Evolutionary conservation across 495 filamentous ascomycete genomes (phyloP).

Genomic region (Filosporella fistucella): DNA sequence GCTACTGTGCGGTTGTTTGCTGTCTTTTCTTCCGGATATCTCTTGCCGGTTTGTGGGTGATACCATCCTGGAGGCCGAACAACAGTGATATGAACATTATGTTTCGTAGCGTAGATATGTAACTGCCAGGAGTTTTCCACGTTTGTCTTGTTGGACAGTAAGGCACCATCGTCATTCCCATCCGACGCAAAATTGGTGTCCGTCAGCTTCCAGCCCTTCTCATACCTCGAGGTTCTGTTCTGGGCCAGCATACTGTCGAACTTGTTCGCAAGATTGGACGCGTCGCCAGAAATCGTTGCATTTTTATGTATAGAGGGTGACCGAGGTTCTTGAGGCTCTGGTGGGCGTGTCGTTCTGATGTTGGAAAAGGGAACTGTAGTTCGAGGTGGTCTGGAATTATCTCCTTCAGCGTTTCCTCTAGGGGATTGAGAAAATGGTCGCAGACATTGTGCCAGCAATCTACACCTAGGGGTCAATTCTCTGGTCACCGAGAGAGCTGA

Average conservation of each 20-base stretch:
- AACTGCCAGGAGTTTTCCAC: constrained; percentile 55
- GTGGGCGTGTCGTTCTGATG: no score
- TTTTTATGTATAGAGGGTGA: no score
- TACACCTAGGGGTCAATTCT: constrained; percentile 21
- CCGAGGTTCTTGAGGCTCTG: no score
- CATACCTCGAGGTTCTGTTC: not conserved
- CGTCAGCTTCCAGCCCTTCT: not conserved
- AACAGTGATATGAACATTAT: constrained; percentile 91
- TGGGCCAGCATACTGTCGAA: not conserved
- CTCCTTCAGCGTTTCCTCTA: constrained; percentile 15
- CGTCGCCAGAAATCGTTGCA: no score
- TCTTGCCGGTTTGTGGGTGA: constrained; percentile 4
- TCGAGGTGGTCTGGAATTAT: constrained; percentile 13
- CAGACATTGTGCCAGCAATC: constrained; percentile 27
- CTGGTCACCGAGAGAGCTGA: constrained; percentile 27
- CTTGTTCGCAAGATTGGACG: not conserved
- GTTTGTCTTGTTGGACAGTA: not conserved
- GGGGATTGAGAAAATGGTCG: constrained; percentile 39
- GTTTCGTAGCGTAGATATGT: constrained; percentile 79
- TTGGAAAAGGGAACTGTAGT: constrained; percentile 4
- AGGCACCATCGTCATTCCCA: not conserved
- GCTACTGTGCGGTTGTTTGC: constrained; percentile 59
- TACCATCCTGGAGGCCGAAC: constrained; percentile 53
- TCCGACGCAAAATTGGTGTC: not conserved
- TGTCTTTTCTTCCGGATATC: not conserved